Base-by-base conservation (phyloP, 2,329 filamentous ascomycete species). In the Thermoascus crustaceus region DNA sequence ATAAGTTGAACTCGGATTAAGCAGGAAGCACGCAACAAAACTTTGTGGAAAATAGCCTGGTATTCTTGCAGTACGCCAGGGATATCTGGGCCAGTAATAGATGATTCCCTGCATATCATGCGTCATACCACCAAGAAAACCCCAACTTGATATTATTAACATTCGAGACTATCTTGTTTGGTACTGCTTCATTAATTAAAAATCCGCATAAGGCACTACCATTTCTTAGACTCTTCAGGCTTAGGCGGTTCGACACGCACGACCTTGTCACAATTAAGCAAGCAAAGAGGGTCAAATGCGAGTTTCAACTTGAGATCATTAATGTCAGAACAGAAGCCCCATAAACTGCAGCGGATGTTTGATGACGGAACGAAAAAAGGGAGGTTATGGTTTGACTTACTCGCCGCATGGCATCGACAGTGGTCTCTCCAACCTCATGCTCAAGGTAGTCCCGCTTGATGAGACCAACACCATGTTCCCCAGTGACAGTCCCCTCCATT, bases 401-500 rank as follows among this genome's bases (percentile, higher is more conserved):
- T 57, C 70, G 73, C 47, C 77, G 68, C 79, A 82, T 82, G 23
- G 76, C 60, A 58, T 78, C 74, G 17, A 82, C 74, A 2, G 77
- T 76, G 13, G 61, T 58, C 41, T 70, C 59, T 1, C 78, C 77
- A 33, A 82, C 52, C 52, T 83, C 79, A 52, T 81, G 73, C 30
- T 67, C 59, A 13, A 78, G 57, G 50, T 78, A 78, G 47, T 81
- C 80, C 39, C 80, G 69, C 57, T 84, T 84, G 22, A 82, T 75
- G 6, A 84, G 63, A 2, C 80, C 80, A 32, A 84, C 76, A 13
- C 79, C 80, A 53, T 84, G 80, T 53, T 84, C 80, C 16, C 80
- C 80, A 7, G 80, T 82, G 1, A 82, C 79, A 0, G 80, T 85
- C 17, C 80, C 80, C 48, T 83, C 80, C 67, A 81, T 71, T 50